Percentiles rank a stretch among this genome's conserved stretches.
Conservation (phyloP, 805 yeast species). For the Ogataea angusta region DNA sequence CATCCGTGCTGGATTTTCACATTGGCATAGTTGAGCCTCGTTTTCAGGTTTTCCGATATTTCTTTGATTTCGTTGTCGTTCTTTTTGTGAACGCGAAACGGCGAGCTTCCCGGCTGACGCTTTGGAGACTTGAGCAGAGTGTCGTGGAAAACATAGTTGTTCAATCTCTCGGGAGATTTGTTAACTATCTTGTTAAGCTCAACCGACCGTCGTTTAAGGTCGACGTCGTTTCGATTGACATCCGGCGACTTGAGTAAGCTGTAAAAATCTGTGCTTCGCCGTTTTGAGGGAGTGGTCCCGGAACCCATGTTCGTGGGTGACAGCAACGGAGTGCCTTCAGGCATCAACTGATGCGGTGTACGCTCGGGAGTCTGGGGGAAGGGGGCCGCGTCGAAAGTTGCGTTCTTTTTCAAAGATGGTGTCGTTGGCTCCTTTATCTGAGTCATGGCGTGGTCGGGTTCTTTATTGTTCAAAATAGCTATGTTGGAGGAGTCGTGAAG, state of each 20-base stretch:
- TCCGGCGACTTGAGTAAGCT: conserved; percentile 36
- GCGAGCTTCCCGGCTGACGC: conserved; percentile 15
- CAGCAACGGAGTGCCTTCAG: conserved; percentile 33
- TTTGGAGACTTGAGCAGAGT: conserved; percentile 23
- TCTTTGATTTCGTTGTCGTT: conserved; percentile 34
- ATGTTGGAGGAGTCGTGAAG: conserved; percentile 1
- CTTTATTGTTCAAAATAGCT: neutral
- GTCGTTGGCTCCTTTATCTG: conserved; percentile 25
- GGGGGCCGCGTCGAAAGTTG: conserved; percentile 20
- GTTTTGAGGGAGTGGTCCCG: conserved; percentile 28
- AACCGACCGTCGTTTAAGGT: conserved; percentile 31
- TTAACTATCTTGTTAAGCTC: conserved; percentile 31
- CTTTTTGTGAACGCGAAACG: conserved; percentile 29
- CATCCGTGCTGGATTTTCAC: conserved; percentile 37
- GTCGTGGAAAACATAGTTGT: conserved; percentile 29
- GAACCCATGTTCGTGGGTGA: conserved; percentile 30
- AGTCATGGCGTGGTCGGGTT: neutral
- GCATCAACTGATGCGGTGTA: conserved; percentile 26
- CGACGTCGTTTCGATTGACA: conserved; percentile 16
- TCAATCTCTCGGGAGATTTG: conserved; percentile 25
- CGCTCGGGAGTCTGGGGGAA: conserved; percentile 32
- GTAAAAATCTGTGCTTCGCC: conserved; percentile 35
- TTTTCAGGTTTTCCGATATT: conserved; percentile 35
- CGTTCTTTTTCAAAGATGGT: conserved; percentile 24
- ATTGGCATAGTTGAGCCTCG: conserved; percentile 36